Evolutionary conservation across 2,329 filamentous ascomycete species (phyloP).

Genomic region (Monosporascus sp.): DNA sequence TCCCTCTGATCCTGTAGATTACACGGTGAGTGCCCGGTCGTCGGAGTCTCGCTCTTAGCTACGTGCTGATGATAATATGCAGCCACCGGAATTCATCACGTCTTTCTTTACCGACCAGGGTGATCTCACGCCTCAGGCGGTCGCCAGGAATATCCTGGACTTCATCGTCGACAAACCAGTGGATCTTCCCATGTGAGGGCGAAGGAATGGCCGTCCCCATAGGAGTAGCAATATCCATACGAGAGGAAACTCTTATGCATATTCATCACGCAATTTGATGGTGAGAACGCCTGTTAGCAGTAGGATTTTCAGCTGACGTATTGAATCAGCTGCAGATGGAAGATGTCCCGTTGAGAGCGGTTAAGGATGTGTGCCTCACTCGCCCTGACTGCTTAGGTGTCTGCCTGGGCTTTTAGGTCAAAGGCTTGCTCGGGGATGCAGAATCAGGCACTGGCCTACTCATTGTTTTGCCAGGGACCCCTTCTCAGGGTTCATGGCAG

Average conservation of each 20-base stretch:
- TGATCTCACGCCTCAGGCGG: slow-evolving; percentile 22
- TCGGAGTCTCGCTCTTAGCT: neutral
- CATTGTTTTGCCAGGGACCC: no score
- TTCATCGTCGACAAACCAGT: slow-evolving; percentile 6
- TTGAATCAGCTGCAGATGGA: neutral
- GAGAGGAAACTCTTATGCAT: no score
- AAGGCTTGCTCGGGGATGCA: no score
- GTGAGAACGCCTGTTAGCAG: neutral
- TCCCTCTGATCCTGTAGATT: slow-evolving; percentile 17
- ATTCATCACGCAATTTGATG: neutral
- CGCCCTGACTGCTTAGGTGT: neutral
- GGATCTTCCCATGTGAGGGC: neutral
- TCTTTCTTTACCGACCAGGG: slow-evolving; percentile 25
- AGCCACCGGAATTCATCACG: slow-evolving; percentile 24
- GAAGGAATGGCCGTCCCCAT: neutral
- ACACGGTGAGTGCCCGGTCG: slow-evolving; percentile 16
- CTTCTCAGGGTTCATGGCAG: no score
- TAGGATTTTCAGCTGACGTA: neutral
- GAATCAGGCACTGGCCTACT: no score
- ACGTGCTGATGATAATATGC: neutral
- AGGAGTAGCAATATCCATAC: no score
- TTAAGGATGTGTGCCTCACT: neutral
- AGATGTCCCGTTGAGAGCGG: neutral
- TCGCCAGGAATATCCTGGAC: slow-evolving; percentile 27
- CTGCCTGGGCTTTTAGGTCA: no score